Evolutionary conservation across 495 filamentous ascomycete genomes (phyloP).

Genomic region (Cercophora newfieldiana): DNA sequence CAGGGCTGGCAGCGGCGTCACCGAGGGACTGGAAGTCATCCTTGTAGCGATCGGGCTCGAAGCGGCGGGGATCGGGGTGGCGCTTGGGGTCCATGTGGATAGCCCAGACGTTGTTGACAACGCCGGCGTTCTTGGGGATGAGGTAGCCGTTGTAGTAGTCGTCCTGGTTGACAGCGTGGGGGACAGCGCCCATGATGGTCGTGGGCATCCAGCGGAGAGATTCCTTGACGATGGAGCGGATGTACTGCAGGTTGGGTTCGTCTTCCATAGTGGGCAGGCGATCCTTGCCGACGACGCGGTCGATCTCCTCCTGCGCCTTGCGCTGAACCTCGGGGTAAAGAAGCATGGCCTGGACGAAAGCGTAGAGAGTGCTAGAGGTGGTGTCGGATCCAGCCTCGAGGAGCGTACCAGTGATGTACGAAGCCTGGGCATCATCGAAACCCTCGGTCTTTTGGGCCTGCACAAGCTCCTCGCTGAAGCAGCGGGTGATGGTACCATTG

Average conservation of each 20-base stretch:
- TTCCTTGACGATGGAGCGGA: slow-evolving; percentile 54
- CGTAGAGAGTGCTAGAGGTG: slow-evolving; percentile 50
- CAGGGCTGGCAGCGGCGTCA: slow-evolving; percentile 37
- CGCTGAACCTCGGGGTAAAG: slow-evolving; percentile 50
- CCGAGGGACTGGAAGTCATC: slow-evolving; percentile 30
- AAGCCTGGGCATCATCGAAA: slow-evolving; percentile 43
- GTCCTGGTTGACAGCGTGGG: slow-evolving; percentile 55
- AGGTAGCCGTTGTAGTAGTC: slow-evolving; percentile 52
- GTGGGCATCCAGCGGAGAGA: slow-evolving; percentile 61
- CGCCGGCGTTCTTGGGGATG: slow-evolving; percentile 51
- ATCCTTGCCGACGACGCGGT: slow-evolving; percentile 50
- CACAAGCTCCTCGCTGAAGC: slow-evolving; percentile 43
- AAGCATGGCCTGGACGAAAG: slow-evolving; percentile 60
- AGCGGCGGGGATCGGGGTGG: slow-evolving; percentile 41
- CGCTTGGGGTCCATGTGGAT: slow-evolving; percentile 41
- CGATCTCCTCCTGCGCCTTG: slow-evolving; percentile 56
- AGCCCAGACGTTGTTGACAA: slow-evolving; percentile 52
- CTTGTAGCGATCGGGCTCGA: slow-evolving; percentile 36
- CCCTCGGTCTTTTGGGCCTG: slow-evolving; percentile 38
- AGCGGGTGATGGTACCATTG: slow-evolving; percentile 37
- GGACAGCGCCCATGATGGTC: slow-evolving; percentile 53
- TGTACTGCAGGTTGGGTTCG: slow-evolving; percentile 53
- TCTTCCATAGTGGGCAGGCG: slow-evolving; percentile 56
- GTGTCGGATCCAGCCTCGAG: slow-evolving; percentile 63
- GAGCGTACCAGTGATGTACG: slow-evolving; percentile 51